phyloP scores from a whole-genome alignment of 2,329 filamentous ascomycete genomes.

The Nemania sp. region DNA sequence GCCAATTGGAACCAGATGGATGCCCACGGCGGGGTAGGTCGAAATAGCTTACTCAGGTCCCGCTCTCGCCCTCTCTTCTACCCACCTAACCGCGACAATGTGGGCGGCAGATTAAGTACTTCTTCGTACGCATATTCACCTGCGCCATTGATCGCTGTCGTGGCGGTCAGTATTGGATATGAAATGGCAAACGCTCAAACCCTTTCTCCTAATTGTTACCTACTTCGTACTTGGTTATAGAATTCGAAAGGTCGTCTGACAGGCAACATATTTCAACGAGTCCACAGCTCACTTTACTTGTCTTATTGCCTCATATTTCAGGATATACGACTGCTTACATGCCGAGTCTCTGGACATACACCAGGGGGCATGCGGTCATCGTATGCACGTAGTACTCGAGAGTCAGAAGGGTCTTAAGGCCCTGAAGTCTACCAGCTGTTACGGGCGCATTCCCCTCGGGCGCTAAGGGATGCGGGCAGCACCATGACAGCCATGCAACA shows the following conservation, averaged over 20 bases:
- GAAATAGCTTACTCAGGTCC: conserved; percentile 27
- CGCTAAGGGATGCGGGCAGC: conserved; percentile 5
- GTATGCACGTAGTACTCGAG: conserved; percentile 19
- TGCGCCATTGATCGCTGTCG: too few species aligned
- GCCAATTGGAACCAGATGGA: conserved; percentile 6
- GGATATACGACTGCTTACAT: background rate
- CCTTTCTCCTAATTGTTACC: background rate
- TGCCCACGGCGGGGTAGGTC: conserved; percentile 25
- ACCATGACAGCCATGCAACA: background rate
- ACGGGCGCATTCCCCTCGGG: conserved; percentile 10
- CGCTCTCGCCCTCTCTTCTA: conserved; percentile 12
- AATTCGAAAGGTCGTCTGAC: background rate
- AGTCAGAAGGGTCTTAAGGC: conserved; percentile 12
- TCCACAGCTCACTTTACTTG: too few species aligned
- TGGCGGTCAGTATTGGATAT: conserved; percentile 1
- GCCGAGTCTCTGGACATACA: background rate
- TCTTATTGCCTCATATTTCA: too few species aligned
- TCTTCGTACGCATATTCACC: too few species aligned
- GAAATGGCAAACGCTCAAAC: background rate
- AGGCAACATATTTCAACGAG: background rate
- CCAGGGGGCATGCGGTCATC: conserved; percentile 13
- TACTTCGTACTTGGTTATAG: background rate
- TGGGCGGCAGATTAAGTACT: too few species aligned
- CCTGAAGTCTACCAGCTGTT: conserved; percentile 9
- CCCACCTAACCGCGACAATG: background rate